A percentile compares a stretch with the other conserved stretches of the same genome.
phyloP scores from a whole-genome alignment of 306 rosid genomes.

The Vigna angularis region DNA sequence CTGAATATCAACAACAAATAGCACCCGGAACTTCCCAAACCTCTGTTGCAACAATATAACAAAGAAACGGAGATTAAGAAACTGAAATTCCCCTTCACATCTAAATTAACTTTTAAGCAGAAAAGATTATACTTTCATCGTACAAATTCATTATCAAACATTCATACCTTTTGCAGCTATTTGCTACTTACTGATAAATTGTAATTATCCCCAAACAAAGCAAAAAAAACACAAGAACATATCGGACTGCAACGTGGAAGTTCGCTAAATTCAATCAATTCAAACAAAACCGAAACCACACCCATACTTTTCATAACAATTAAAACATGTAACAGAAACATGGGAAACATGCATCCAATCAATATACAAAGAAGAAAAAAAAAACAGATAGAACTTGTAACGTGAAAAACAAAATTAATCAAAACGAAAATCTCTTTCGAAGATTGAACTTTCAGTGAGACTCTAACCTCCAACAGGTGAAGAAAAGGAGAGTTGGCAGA shows the following conservation, averaged over 20 bases:
- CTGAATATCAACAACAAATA: constrained; percentile 6
- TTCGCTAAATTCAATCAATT: neutral
- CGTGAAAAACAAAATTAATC: constrained; percentile 7
- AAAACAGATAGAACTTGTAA: constrained; percentile 1
- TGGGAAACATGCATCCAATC: constrained; percentile 27
- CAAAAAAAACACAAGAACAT: constrained; percentile 15
- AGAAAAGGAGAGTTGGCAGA: neutral
- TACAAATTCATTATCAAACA: neutral
- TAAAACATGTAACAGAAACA: constrained; percentile 33
- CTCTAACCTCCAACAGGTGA: constrained; percentile 35
- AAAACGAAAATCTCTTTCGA: neutral
- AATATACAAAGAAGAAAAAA: neutral
- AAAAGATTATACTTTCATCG: neutral
- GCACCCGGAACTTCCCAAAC: neutral
- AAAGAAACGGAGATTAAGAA: constrained; percentile 16
- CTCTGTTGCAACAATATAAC: constrained; percentile 11
- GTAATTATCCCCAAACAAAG: neutral
- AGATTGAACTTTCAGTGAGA: neutral
- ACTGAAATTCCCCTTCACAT: neutral
- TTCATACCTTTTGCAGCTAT: constrained; percentile 2
- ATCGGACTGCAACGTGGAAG: neutral
- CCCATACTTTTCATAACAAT: constrained; percentile 9
- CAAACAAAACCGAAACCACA: constrained; percentile 18
- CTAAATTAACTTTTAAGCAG: constrained; percentile 14
- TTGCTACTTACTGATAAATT: neutral